Conservation (phyloP, 225 moss, liverwort and hornwort genomes). For the Marchantia polymorpha region DNA sequence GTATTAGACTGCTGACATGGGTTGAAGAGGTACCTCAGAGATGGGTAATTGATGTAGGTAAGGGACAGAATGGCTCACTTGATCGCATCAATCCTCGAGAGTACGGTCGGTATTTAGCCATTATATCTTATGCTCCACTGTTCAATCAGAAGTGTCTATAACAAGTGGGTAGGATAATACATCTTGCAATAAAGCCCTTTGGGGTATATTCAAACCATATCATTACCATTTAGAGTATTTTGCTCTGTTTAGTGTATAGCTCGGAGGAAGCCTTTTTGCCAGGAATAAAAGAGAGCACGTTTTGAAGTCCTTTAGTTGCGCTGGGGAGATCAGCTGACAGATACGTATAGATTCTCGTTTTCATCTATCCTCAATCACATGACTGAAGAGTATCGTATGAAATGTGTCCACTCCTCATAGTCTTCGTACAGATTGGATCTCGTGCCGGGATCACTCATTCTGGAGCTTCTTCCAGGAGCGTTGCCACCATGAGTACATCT, state of each 20-base stretch:
- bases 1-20: conserved; percentile 17
- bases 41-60: conserved; percentile 16
- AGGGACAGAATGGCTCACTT: conserved; percentile 17
- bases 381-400: no score
- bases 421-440: no score
- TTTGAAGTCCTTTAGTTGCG: no score
- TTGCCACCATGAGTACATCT: no score
- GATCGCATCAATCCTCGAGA: conserved; percentile 16
- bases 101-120: conserved; percentile 8
- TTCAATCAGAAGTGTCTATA: conserved; percentile 18
- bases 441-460: no score
- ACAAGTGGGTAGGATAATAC: conserved; percentile 17
- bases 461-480: no score
- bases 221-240: not conserved
- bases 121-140: conserved; percentile 25
- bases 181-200: conserved; percentile 24
- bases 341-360: no score
- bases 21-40: conserved; percentile 19
- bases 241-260: not conserved
- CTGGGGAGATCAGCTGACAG: no score
- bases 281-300: no score
- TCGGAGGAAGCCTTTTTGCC: no score
- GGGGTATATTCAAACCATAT: not conserved
- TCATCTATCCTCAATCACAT: no score
- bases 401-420: no score